Percentiles rank a stretch among this genome's conserved stretches.
phyloP scores from a whole-genome alignment of 2,329 filamentous ascomycete species.

The Moelleriella libera region DNA sequence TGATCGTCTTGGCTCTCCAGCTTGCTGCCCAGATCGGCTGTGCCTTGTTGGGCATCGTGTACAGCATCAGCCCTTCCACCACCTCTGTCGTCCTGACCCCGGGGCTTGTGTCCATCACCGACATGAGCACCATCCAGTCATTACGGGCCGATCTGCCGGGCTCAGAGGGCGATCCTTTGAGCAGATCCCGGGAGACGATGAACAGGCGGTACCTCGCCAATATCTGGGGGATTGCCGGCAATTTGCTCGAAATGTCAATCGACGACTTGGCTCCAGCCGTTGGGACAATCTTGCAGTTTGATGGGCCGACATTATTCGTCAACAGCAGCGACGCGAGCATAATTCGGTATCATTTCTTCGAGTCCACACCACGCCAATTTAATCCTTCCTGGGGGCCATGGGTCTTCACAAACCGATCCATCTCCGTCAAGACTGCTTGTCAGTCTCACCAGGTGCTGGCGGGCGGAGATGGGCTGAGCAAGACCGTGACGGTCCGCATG shows the following conservation, averaged over 20 bases:
- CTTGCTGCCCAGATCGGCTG: neutral
- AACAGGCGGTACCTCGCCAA: neutral
- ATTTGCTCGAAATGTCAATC: neutral
- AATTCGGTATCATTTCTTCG: neutral
- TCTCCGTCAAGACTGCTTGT: conserved; percentile 15
- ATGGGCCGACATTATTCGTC: neutral
- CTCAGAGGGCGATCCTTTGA: neutral
- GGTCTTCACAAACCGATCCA: conserved; percentile 17
- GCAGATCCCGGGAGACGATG: neutral
- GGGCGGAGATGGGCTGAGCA: conserved; percentile 14
- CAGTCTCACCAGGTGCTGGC: conserved; percentile 12
- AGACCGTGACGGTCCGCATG: conserved; percentile 12
- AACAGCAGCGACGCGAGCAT: neutral
- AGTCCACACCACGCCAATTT: neutral
- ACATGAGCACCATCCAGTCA: conserved; percentile 3
- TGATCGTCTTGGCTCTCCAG: neutral
- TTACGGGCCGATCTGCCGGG: conserved; percentile 9
- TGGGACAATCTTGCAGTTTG: neutral
- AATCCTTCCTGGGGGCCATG: neutral
- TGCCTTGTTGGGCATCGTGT: conserved; percentile 15
- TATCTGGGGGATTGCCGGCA: neutral
- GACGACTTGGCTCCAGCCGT: neutral
- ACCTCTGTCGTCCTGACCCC: conserved; percentile 13
- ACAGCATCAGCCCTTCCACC: conserved; percentile 22
- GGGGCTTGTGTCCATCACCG: conserved; percentile 19